These are phyloP conservation scores for Pyrrhoderma noxium DNA, from an alignment of 1,284 basidiomycete species.

Conservation along the genomic window DNA sequence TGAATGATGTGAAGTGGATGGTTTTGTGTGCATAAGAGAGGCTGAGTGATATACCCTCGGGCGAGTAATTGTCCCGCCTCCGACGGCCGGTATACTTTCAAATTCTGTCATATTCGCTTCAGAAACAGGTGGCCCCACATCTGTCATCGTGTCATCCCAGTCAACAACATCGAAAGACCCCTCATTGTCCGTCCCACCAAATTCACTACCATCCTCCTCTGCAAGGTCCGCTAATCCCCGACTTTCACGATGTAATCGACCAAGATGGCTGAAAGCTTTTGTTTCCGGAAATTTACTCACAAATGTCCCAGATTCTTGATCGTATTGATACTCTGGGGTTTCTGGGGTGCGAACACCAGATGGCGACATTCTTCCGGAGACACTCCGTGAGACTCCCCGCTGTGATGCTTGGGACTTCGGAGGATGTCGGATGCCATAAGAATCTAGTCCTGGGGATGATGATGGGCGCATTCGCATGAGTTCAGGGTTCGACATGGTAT, in stretches of 20 bases:
- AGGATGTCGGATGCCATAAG: background rate
- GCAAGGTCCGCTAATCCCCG: conserved; percentile 74
- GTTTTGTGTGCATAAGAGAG: conserved; percentile 10
- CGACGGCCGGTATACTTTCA: conserved; percentile 51
- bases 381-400: conserved; percentile 6
- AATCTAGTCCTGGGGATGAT: background rate
- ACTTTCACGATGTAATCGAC: conserved; percentile 58
- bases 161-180: conserved; percentile 55
- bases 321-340: conserved; percentile 5
- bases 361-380: conserved; percentile 12
- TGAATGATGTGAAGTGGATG: background rate
- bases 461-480: conserved; percentile 4
- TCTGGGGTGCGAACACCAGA: conserved; percentile 6
- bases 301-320: conserved; percentile 10
- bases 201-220: conserved; percentile 49
- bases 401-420: background rate
- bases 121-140: conserved; percentile 26
- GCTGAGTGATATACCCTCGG: conserved; percentile 54
- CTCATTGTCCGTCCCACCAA: conserved; percentile 43
- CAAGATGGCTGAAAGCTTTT: conserved; percentile 52
- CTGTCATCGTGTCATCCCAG: conserved; percentile 52
- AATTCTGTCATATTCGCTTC: conserved; percentile 28
- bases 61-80: conserved; percentile 55
- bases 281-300: conserved; percentile 3
- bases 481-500: conserved; percentile 29